phyloP scores from a whole-genome alignment of 495 filamentous ascomycete genomes.

The Aspergillus panamensis region DNA sequence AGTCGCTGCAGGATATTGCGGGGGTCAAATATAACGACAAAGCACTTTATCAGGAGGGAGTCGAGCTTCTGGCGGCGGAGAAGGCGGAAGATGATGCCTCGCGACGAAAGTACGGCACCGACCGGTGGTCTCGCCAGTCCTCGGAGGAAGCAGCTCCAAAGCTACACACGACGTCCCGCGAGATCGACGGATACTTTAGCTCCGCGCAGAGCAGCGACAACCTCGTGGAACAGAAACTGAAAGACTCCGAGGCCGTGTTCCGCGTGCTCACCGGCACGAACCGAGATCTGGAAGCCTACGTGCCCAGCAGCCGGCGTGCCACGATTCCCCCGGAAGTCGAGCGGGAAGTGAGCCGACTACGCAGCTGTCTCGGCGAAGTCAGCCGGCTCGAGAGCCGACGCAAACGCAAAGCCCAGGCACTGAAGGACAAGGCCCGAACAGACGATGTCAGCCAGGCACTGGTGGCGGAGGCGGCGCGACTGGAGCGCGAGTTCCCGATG shows the following conservation, averaged over 20 bases:
- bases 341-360: conserved; percentile 66
- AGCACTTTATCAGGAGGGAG: conserved; percentile 75
- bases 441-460: conserved; percentile 89
- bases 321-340: conserved; percentile 78
- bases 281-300: conserved; percentile 77
- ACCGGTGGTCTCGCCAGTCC: conserved; percentile 71
- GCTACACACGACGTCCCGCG: conserved; percentile 67
- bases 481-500: conserved; percentile 84
- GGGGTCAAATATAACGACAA: conserved; percentile 76
- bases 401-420: conserved; percentile 66
- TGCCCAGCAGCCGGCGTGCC: conserved; percentile 76
- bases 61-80: conserved; percentile 70
- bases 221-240: conserved; percentile 74
- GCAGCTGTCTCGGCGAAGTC: conserved; percentile 78
- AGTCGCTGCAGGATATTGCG: conserved; percentile 78
- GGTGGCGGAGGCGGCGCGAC: conserved; percentile 71
- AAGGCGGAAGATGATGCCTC: conserved; percentile 75
- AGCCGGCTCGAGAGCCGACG: conserved; percentile 73
- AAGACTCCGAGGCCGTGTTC: conserved; percentile 69
- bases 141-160: conserved; percentile 69
- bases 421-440: conserved; percentile 71
- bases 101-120: conserved; percentile 78
- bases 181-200: conserved; percentile 85
- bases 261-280: conserved; percentile 72
- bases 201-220: conserved; percentile 80